Base-by-base conservation (phyloP, 1,284 basidiomycete genomes). In the Malassezia psittaci region DNA sequence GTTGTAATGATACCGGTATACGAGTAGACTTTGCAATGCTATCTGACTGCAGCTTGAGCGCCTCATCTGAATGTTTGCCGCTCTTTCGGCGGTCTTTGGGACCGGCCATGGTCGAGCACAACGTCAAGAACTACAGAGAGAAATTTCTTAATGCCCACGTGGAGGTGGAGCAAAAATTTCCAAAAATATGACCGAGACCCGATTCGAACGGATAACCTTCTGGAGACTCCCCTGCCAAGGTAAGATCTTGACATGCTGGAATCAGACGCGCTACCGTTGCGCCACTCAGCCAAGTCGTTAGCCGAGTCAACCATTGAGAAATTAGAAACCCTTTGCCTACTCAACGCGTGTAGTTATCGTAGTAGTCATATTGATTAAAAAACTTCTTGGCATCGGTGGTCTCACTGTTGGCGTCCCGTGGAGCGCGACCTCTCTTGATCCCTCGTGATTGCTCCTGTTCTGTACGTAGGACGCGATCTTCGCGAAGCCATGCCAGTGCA, bases 301-400 rank as follows among this genome's bases (percentile, higher is more conserved):
- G 43, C 13, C 18, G 32, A 10, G 12, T 7, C 5, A 4, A 12
- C 24, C 35, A 12, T 11, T 10, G 29, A 12, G 48, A 16, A 6
- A 16, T 3, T 10, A 29, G 33, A 49, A 39, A 37, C 36, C 11
- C 32, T 12, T 32, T 34, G 32, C 12, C 7, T 34, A 33, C 5
- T 15, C 32, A 43, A 11, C 41, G 41, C 11, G 40, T 39, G 45
- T 52, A 57, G 29, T 57, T 48, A 11, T 45, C 15, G 32, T 52
- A 59, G 42, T 72, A 72, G 46, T 72, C 69, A 48, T 70, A 72
- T 53, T 69, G 69, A 54, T 62, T 66, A 40, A 67, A 72, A 51
- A 72, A 72, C 41, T 54, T 62, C 44, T 72, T 69, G 16, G 67
- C 67, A 45, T 74, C 70, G 29, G 64, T 69, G 0, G 65, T 68